Conservation (phyloP, 768 basidiomycete species). For the Lactifluus volemus region DNA sequence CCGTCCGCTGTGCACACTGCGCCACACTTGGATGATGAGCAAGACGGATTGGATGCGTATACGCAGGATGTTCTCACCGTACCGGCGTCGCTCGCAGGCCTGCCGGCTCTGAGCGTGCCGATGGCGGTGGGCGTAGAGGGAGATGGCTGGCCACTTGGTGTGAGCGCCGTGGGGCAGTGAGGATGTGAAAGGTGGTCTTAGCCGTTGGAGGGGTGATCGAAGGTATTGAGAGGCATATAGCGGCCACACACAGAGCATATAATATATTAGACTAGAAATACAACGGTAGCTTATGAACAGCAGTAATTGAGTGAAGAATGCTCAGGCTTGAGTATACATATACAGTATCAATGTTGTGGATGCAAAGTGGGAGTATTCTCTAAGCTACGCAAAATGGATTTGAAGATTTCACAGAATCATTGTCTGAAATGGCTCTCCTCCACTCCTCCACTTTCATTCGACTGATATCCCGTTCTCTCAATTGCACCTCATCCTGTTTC, state of each 20-base stretch:
- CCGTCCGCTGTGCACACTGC: conserved; percentile 82
- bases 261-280: not conserved
- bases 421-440: too few relatives aligned
- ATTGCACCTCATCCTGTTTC: too few relatives aligned
- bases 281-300: conserved; percentile 3
- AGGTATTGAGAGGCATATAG: not conserved
- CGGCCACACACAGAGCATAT: conserved; percentile 1
- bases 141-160: conserved; percentile 75
- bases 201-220: conserved; percentile 44
- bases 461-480: too few relatives aligned
- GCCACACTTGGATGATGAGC: conserved; percentile 39
- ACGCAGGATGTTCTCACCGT: conserved; percentile 90
- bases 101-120: conserved; percentile 78
- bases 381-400: too few relatives aligned
- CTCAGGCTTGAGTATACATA: not conserved
- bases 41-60: conserved; percentile 45
- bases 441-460: too few relatives aligned
- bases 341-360: conserved; percentile 7
- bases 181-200: conserved; percentile 60
- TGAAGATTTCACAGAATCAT: too few relatives aligned
- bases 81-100: conserved; percentile 82
- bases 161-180: conserved; percentile 84
- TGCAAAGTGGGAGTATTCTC: conserved; percentile 27
- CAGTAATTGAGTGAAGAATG: not conserved
- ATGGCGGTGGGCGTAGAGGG: conserved; percentile 26